These are phyloP conservation scores for Leishmania mexicana DNA, from an alignment of 208 protist genomes.

Conservation along the genomic window DNA sequence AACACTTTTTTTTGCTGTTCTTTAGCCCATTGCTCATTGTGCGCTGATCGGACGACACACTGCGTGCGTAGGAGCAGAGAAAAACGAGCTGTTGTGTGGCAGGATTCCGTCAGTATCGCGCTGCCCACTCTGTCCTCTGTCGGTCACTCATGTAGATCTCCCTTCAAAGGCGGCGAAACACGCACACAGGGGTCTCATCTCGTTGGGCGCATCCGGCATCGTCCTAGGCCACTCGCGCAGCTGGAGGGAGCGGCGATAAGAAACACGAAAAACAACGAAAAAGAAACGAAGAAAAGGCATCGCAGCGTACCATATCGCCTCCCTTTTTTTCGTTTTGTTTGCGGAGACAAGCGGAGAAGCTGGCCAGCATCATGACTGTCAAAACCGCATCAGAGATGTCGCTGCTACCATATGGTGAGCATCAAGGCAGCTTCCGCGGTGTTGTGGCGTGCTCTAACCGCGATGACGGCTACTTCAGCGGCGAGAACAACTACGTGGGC, in stretches of 20 bases:
- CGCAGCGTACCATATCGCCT: too few species aligned
- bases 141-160: background rate
- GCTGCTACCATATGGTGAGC: conserved; percentile 59
- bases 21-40: too few species aligned
- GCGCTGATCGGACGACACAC: too few species aligned
- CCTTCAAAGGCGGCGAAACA: background rate
- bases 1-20: too few species aligned
- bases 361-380: background rate
- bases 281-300: background rate
- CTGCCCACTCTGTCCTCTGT: background rate
- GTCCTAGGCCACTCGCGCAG: background rate
- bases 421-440: conserved; percentile 70
- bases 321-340: background rate
- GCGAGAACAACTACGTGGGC: conserved; percentile 79
- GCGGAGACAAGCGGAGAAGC: background rate
- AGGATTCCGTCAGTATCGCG: too few species aligned
- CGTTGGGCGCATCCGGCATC: background rate
- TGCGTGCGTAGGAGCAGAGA: too few species aligned
- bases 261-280: background rate
- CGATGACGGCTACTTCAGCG: conserved; percentile 85
- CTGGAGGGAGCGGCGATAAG: background rate
- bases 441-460: conserved; percentile 72
- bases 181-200: background rate
- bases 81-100: too few species aligned
- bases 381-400: conserved; percentile 4